Evolutionary conservation across 768 basidiomycete genomes (phyloP).

Genomic region (Auricularia sp.): DNA sequence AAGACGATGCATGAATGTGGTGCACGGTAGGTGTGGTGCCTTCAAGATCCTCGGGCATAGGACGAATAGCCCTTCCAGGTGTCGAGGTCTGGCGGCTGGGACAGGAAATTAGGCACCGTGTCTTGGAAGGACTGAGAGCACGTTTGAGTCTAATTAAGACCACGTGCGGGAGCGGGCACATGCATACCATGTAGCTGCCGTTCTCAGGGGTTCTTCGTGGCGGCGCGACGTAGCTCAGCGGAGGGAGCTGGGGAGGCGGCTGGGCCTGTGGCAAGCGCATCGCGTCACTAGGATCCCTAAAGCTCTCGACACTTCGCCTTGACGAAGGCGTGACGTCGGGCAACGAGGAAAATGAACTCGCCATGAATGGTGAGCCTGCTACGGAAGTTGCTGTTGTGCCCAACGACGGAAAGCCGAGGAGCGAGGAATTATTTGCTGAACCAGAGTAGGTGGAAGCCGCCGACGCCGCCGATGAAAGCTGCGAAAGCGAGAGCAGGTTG

Average conservation of each 20-base stretch:
- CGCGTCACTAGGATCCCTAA: neutral
- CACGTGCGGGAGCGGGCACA: neutral
- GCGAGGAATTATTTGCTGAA: neutral
- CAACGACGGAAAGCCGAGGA: neutral
- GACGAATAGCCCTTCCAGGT: neutral
- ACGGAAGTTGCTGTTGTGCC: neutral
- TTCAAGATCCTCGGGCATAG: neutral
- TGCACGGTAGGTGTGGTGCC: neutral
- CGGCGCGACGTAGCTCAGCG: constrained; percentile 19
- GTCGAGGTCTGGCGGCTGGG: neutral
- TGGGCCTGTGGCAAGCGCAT: neutral
- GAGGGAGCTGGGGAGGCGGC: constrained; percentile 10
- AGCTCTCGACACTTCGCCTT: neutral
- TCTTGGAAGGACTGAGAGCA: neutral
- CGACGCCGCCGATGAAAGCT: neutral
- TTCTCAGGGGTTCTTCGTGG: neutral
- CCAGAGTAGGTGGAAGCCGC: neutral
- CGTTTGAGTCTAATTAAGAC: neutral
- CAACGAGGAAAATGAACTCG: neutral
- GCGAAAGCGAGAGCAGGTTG: neutral
- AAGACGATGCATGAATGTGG: neutral
- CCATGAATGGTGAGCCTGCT: neutral
- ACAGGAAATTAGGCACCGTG: neutral
- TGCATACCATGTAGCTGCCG: neutral
- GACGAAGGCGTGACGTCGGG: neutral